Base-by-base conservation (phyloP, 2,329 filamentous ascomycete species). In the Arthroderma sp. region DNA sequence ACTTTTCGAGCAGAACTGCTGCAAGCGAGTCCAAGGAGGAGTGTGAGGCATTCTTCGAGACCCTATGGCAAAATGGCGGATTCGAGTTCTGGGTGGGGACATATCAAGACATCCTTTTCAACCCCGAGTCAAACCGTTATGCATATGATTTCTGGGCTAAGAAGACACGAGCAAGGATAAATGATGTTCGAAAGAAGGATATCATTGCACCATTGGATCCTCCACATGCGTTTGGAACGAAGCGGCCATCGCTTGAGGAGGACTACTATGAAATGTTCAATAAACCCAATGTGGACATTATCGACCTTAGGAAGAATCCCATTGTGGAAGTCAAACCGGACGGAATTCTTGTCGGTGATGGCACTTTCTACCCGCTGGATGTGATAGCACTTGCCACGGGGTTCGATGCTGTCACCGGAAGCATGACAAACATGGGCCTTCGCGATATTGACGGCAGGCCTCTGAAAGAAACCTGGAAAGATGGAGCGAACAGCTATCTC, bases 141-240 rank as follows among this genome's bases (percentile, higher is more conserved):
- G 70, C 74, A 0, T 83, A 83, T 63, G 70, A 76, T 9, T 81
- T 82, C 65, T 83, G 81, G 78, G 72, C 70, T 1, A 73, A 74
- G 61, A 81, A 81, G 65, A 75, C 73, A 0, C 74, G 79, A 1
- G 70, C 67, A 2, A 73, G 81, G 1, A 74, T 84, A 44, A 67
- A 70, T 0, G 78, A 84, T 60, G 72, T 77, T 0, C 67, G 66
- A 38, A 75, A 76, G 64, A 66, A 74, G 39, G 77, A 82, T 15
- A 60, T 82, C 1, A 71, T 84, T 4, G 79, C 79, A 0, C 82
- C 81, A 0, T 59, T 72, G 2, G 67, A 79, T 49, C 76, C 74
- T 66, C 79, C 76, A 0, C 77, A 82, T 61, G 76, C 72, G 19
- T 81, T 81, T 61, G 81, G 77, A 9, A 69, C 74, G 44, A 84